Base-by-base conservation (phyloP, 2,329 filamentous ascomycete species). In the Mycosphaerella sp. region DNA sequence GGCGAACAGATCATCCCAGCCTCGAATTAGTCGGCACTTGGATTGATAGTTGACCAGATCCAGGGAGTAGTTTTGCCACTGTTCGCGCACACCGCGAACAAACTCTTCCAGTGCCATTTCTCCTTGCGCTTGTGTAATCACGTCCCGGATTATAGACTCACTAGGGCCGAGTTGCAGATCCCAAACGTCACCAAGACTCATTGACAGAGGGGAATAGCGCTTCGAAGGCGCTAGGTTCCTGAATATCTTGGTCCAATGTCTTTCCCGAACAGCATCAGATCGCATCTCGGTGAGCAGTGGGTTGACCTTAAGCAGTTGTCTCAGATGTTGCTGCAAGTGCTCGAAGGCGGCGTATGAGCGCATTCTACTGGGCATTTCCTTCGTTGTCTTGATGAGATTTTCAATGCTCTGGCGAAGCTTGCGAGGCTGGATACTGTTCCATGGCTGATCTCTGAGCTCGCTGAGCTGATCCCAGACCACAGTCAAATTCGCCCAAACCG, bases 261-360 rank as follows among this genome's bases (percentile, higher is more conserved):
- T 83, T 70, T 98, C 95, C 44, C 91, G 86, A 55, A 99, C 90
- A 12, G 93, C 92, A 71, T 98, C 93, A 0, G 92, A 96, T 69
- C 96, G 95, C 71, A 99, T 79, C 60, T 98, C 93, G 4, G 84
- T 82, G 3, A 99, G 79, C 34, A 96, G 79, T 9, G 85, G 79
- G 67, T 97, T 98, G 63, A 95, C 89, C 70, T 95, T 97, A 59
- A 96, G 79, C 46, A 95, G 80, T 58, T 91, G 85, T 43, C 90
- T 87, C 40, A 98, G 81, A 31, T 95, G 87, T 59, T 83, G 89
- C 69, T 98, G 95, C 39, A 98, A 90, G 67, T 98, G 92, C 72
- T 98, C 95, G 69, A 98, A 99, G n/a, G 95, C 95, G 63, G 95
- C 92, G 71, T 99, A 99, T 68, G 98, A 95, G 57, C 95, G 85